Conservation (phyloP, 2,329 filamentous ascomycete species). For the Colletotrichum scovillei region DNA sequence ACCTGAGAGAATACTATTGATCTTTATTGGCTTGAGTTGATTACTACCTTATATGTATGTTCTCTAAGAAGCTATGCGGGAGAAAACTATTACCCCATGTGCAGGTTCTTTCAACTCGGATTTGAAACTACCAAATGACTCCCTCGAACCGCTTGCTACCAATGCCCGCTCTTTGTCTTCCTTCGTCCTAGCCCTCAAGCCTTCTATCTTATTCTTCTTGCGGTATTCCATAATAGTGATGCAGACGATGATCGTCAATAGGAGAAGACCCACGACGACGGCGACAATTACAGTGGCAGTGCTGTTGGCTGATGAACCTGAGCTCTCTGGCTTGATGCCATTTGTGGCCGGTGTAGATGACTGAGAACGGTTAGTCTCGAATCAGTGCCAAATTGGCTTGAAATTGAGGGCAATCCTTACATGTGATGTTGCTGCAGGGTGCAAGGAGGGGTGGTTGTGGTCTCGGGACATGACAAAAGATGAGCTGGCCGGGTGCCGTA, state of each 20-base stretch:
- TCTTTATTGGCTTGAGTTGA: too few relatives aligned
- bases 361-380: not conserved
- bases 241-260: not conserved
- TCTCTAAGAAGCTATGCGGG: too few relatives aligned
- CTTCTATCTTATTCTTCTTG: slow-evolving; percentile 3
- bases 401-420: not conserved
- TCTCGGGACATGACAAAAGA: not conserved
- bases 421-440: not conserved
- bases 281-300: not conserved
- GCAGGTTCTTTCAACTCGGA: slow-evolving; percentile 4
- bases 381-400: too few relatives aligned
- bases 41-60: too few relatives aligned
- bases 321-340: too few relatives aligned
- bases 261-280: not conserved
- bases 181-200: not conserved
- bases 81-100: not conserved
- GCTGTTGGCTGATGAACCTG: not conserved
- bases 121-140: slow-evolving; percentile 6
- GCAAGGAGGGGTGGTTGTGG: not conserved
- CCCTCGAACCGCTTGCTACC: not conserved
- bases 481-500: not conserved
- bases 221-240: not conserved
- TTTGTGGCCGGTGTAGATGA: not conserved
- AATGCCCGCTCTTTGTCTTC: not conserved
- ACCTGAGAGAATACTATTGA: not conserved